Conservation (phyloP, 2,329 filamentous ascomycete species). For the Corynespora cassiicola region DNA sequence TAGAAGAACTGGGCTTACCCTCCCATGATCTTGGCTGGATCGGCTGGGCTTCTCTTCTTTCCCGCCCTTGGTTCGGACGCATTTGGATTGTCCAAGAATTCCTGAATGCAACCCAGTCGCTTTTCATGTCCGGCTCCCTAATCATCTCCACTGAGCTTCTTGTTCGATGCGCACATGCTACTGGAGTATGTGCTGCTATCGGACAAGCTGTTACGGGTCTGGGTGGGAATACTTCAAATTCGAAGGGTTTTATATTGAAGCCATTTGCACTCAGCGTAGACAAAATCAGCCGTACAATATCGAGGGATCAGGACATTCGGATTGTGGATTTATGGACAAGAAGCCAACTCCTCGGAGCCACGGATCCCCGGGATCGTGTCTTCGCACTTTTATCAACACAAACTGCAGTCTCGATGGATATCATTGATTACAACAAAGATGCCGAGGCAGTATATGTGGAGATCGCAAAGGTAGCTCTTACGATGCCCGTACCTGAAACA, state of each 20-base stretch:
- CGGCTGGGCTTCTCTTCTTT: slow-evolving; percentile 10
- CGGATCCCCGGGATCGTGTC: slow-evolving; percentile 16
- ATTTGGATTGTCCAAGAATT: slow-evolving; percentile 16
- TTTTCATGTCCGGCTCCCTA: slow-evolving; percentile 13
- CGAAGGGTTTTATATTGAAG: slow-evolving; percentile 6
- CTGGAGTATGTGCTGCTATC: slow-evolving; percentile 9
- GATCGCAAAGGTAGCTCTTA: slow-evolving; percentile 3
- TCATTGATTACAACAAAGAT: slow-evolving; percentile 10
- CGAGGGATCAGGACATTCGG: slow-evolving; percentile 6
- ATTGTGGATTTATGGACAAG: slow-evolving; percentile 10
- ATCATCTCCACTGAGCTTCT: slow-evolving; percentile 9
- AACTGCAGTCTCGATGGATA: slow-evolving; percentile 4
- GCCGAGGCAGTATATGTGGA: slow-evolving; percentile 3
- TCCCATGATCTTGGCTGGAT: background rate
- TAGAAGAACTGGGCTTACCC: slow-evolving; percentile 2
- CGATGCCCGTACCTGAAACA: background rate
- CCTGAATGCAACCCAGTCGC: slow-evolving; percentile 7
- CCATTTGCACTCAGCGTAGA: slow-evolving; percentile 7
- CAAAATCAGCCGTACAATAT: background rate
- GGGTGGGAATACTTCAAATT: slow-evolving; percentile 12
- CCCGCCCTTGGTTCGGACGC: slow-evolving; percentile 9
- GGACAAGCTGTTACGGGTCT: background rate
- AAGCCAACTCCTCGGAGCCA: slow-evolving; percentile 14
- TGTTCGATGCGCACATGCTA: slow-evolving; percentile 4
- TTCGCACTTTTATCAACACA: slow-evolving; percentile 18